A percentile compares a stretch with the other conserved stretches of the same genome.
Conservation (phyloP, 345 rosid genomes). For the Bruguiera gymnorhiza region DNA sequence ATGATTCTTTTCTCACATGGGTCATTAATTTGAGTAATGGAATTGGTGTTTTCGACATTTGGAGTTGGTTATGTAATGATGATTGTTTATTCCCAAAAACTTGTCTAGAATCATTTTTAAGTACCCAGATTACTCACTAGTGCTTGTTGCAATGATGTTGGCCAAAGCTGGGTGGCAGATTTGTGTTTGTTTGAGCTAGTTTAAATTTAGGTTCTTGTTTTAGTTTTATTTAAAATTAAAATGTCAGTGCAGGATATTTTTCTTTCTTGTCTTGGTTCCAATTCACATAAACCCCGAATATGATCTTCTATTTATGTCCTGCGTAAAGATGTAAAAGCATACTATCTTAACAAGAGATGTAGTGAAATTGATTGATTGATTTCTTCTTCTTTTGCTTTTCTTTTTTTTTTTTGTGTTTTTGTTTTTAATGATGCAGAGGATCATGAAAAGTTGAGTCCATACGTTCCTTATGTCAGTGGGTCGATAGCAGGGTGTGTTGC, state of each 20-base stretch:
- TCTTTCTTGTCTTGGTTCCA: not conserved
- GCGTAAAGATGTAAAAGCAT: not conserved
- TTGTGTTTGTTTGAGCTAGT: not conserved
- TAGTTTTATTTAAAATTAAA: not conserved
- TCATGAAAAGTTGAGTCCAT: constrained; percentile 79
- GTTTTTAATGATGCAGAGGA: constrained; percentile 54
- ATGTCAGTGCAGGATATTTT: not conserved
- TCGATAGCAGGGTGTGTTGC: constrained; percentile 95
- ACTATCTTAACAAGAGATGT: too few species aligned
- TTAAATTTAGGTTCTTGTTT: not conserved
- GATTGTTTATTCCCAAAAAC: not conserved
- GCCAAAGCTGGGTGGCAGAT: not conserved
- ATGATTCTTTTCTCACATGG: not conserved
- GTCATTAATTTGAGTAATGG: too few species aligned
- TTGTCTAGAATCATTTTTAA: not conserved
- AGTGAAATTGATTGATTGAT: too few species aligned
- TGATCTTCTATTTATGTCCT: not conserved
- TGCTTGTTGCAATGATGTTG: not conserved
- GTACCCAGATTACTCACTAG: not conserved
- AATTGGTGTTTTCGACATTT: too few species aligned
- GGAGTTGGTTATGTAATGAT: too few species aligned
- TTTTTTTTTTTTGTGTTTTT: not conserved
- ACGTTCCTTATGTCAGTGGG: constrained; percentile 77
- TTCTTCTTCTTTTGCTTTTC: not conserved
- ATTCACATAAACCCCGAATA: not conserved